Evolutionary conservation across 2,329 filamentous ascomycete genomes (phyloP).

Genomic region (Colletotrichum simmondsii): DNA sequence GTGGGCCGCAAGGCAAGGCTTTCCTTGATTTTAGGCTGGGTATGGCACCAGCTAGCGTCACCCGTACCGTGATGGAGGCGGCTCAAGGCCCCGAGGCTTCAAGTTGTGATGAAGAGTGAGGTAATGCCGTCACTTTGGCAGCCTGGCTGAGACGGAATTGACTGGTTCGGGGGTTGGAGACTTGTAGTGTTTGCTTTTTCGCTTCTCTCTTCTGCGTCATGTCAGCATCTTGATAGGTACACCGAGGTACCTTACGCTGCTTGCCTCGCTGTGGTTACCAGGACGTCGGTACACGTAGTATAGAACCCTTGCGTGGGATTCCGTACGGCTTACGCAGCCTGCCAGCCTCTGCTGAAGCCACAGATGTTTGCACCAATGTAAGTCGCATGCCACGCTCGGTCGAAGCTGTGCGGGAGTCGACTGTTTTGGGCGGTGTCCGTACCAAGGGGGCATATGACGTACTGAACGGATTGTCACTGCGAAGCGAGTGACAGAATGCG

Average conservation of each 20-base stretch:
- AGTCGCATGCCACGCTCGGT: neutral
- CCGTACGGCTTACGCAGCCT: neutral
- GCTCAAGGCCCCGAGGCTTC: neutral
- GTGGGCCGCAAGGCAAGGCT: neutral
- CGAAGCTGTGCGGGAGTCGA: neutral
- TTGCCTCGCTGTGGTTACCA: neutral
- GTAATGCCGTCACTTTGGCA: slow-evolving; percentile 12
- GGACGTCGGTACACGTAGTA: neutral
- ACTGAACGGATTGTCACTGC: neutral
- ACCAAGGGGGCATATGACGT: slow-evolving; percentile 2
- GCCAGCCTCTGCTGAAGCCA: neutral
- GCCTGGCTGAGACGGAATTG: neutral
- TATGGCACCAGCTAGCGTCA: slow-evolving; percentile 16
- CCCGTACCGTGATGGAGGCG: slow-evolving; percentile 16
- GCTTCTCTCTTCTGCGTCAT: neutral
- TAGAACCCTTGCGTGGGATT: neutral
- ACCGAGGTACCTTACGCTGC: neutral
- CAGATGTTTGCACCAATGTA: neutral
- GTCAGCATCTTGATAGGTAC: neutral
- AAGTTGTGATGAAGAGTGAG: slow-evolving; percentile 7
- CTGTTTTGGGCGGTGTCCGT: neutral
- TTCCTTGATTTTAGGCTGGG: slow-evolving; percentile 20
- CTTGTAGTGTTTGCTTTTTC: neutral
- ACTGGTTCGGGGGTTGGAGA: neutral
- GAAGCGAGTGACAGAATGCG: neutral